Conservation (phyloP, 495 filamentous ascomycete species). For the Bryoglossum gracile region DNA sequence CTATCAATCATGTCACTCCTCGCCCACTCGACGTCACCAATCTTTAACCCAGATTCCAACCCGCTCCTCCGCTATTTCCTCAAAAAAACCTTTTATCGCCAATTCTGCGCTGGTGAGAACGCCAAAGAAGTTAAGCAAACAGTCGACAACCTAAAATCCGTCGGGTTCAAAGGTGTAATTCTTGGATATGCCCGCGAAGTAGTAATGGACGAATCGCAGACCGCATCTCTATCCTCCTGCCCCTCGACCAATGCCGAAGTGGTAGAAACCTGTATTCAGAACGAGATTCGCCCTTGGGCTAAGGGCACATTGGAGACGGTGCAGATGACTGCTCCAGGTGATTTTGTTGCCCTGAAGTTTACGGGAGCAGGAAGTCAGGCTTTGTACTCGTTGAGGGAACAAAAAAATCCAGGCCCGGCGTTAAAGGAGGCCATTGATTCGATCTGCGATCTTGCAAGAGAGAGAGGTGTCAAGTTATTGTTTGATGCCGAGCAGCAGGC, state of each 20-base stretch:
- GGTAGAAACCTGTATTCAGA: constrained; percentile 38
- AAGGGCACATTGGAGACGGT: constrained; percentile 72
- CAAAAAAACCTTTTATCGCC: constrained; percentile 73
- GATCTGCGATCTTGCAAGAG: constrained; percentile 69
- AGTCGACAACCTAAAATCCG: constrained; percentile 48
- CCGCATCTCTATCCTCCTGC: constrained; percentile 29
- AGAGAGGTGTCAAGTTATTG: constrained; percentile 65
- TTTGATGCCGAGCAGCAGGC: constrained; percentile 85
- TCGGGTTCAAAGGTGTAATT: constrained; percentile 73
- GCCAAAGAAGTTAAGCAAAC: constrained; percentile 51
- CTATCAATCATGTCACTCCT: constrained; percentile 61
- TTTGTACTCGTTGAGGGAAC: constrained; percentile 52
- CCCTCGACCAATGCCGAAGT: constrained; percentile 24
- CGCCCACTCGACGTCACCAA: constrained; percentile 55
- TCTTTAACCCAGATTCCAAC: constrained; percentile 53
- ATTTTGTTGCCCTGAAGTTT: constrained; percentile 89
- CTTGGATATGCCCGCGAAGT: constrained; percentile 72
- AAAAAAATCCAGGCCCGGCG: constrained; percentile 48
- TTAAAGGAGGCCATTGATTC: constrained; percentile 63
- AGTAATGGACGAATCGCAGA: constrained; percentile 48
- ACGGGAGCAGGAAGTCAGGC: constrained; percentile 83
- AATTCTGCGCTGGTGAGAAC: constrained; percentile 77
- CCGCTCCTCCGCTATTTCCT: constrained; percentile 49
- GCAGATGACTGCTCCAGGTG: constrained; percentile 60
- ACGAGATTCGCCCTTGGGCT: constrained; percentile 66